phyloP scores from a whole-genome alignment of 1,284 basidiomycete species.

The Microbotryum saponariae region DNA sequence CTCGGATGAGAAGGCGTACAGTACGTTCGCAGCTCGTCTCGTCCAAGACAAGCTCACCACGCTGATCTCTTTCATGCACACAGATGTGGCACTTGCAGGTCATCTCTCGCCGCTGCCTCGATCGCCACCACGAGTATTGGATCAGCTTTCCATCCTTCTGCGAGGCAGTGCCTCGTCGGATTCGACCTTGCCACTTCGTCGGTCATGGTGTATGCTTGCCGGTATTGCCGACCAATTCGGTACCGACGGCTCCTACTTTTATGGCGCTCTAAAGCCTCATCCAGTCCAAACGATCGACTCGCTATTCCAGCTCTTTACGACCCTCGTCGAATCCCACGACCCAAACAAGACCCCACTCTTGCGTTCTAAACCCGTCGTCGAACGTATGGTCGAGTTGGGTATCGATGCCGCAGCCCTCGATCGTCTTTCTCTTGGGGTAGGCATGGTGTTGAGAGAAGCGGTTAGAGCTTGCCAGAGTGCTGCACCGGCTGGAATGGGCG shows the following conservation, averaged over 20 bases:
- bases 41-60: not conserved
- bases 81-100: conserved; percentile 1
- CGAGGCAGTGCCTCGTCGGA: too few relatives aligned
- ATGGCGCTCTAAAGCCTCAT: conserved; percentile 1
- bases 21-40: not conserved
- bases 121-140: too few relatives aligned
- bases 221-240: not conserved
- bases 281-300: not conserved
- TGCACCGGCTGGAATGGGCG: conserved; percentile 63
- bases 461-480: conserved; percentile 68
- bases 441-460: conserved; percentile 73
- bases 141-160: too few relatives aligned
- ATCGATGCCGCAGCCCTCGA: conserved; percentile 46
- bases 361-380: conserved; percentile 41
- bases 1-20: not conserved
- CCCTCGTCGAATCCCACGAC: not conserved
- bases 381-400: conserved; percentile 52
- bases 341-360: not conserved
- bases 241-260: conserved; percentile 8
- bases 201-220: not conserved
- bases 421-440: conserved; percentile 57
- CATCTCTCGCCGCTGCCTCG: not conserved
- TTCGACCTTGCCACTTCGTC: not conserved
- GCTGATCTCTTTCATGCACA: conserved; percentile 22
- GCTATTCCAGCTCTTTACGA: conserved; percentile 12